phyloP scores from a whole-genome alignment of 805 yeast species.

The Yarrowia sp. region DNA sequence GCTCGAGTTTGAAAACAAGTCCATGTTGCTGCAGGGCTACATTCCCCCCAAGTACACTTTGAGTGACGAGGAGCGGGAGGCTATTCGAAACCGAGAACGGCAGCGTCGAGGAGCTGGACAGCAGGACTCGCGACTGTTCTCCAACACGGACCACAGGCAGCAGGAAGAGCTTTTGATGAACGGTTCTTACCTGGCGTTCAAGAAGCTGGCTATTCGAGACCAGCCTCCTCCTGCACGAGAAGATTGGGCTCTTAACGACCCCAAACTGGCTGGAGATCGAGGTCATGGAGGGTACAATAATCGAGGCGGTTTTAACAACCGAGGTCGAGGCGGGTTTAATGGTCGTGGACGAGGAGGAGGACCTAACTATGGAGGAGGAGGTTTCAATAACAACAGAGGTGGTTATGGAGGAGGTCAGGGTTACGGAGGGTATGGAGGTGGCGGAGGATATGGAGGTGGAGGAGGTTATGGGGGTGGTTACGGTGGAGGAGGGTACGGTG shows the following conservation, averaged over 20 bases:
- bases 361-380: background rate
- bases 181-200: slow-evolving; percentile 26
- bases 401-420: slow-evolving; percentile 29
- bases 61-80: slow-evolving; percentile 65
- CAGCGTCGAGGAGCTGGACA: slow-evolving; percentile 34
- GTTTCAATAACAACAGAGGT: slow-evolving; percentile 25
- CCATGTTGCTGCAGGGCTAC: slow-evolving; percentile 80
- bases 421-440: slow-evolving; percentile 1
- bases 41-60: slow-evolving; percentile 60
- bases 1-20: slow-evolving; percentile 55
- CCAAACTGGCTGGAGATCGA: slow-evolving; percentile 7
- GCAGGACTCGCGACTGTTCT: slow-evolving; percentile 33
- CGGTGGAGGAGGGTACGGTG: slow-evolving; percentile 28
- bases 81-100: slow-evolving; percentile 37
- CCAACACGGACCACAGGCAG: slow-evolving; percentile 27
- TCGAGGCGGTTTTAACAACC: slow-evolving; percentile 16
- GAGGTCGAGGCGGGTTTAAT: background rate
- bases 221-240: background rate
- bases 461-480: background rate
- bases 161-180: slow-evolving; percentile 25
- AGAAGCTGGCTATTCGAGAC: slow-evolving; percentile 22
- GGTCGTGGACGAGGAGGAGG: background rate
- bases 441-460: background rate
- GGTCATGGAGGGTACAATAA: slow-evolving; percentile 4
- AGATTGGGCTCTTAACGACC: background rate